Base-by-base conservation (phyloP, 371 early-diverging fungal genomes). In the Blyttiomyces sp. region DNA sequence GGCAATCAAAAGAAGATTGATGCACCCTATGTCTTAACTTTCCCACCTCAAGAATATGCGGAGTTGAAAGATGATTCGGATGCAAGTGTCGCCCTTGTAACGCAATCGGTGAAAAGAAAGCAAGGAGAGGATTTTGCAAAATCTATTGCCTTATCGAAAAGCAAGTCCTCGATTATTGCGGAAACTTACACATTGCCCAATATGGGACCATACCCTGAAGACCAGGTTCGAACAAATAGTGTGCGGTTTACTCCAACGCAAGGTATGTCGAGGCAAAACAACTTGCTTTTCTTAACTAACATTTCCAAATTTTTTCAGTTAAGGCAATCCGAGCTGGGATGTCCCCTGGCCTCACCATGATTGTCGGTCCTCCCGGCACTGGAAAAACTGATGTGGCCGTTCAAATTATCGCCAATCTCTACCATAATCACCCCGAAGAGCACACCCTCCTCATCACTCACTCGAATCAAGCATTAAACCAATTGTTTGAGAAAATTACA, bases 371-470 rank as follows among this genome's bases (percentile, higher is more conserved):
- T 44, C 96, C 98, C 3, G 98, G 66, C 42, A 92, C 97, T 7
- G 98, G 98, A 36, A 97, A 97, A 70, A 95, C 97, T 0, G 94
- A 94, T 68, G 91, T 94, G 3, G 94, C 96, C 1, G 98, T 94
- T 2, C 97, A 98, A 71, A 89, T 92, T 28, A 87, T 95, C 59
- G 82, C 90, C 70, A 95, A 94, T 62, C 75, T 98, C 23, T 95
- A 96, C 68, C 91, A 91, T 71, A 89, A 86, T 57, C 79, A 84
- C 63, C 94, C 96, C 3, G 74, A 86, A 16, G 88, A 96, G 69
- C 92, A 88, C 46, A 95, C 89, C 2, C 84, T 98, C 11, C 75
- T 98, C 17, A 81, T 98, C 9, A 94, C 98, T 0, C 95, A 95
- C 69, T 92, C 91, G 34, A 95, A 95, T 69, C 94, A 94, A 69